Conservation (phyloP, 208 protist species). For the Kentomonas sorsogonicus region DNA sequence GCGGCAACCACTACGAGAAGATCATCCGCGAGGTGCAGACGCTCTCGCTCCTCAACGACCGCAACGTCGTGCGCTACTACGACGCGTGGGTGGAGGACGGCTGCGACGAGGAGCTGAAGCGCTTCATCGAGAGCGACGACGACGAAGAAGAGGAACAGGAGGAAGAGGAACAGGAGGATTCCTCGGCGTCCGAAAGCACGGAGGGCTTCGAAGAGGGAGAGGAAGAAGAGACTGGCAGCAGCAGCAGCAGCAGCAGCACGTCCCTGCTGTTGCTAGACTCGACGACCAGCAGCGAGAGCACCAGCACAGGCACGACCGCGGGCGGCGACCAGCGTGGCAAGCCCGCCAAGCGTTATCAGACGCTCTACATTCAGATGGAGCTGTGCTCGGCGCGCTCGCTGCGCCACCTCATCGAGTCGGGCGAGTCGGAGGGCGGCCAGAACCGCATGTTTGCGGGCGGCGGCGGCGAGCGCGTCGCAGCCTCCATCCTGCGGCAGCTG, state of each 20-base stretch:
- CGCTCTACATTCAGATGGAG: slow-evolving; percentile 88
- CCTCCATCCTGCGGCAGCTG: slow-evolving; percentile 72
- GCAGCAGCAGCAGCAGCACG: neutral
- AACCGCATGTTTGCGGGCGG: slow-evolving; percentile 34
- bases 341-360: slow-evolving; percentile 27
- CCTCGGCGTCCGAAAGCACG: no score
- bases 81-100: slow-evolving; percentile 85
- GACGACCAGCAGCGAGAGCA: slow-evolving; percentile 6
- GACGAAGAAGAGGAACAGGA: slow-evolving; percentile 30
- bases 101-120: slow-evolving; percentile 65
- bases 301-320: neutral
- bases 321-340: neutral
- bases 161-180: slow-evolving; percentile 8
- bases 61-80: slow-evolving; percentile 86
- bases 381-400: slow-evolving; percentile 70
- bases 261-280: neutral
- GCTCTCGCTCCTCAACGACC: slow-evolving; percentile 69
- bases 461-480: slow-evolving; percentile 52
- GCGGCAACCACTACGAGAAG: slow-evolving; percentile 45
- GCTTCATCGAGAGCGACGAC: slow-evolving; percentile 40
- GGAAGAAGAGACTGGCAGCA: neutral
- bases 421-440: slow-evolving; percentile 30
- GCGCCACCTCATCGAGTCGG: slow-evolving; percentile 66
- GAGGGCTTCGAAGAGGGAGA: slow-evolving; percentile 7
- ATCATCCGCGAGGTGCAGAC: slow-evolving; percentile 76